Evolutionary conservation across 2,329 filamentous ascomycete species (phyloP).

Genomic region (Plectosphaerella plurivora): DNA sequence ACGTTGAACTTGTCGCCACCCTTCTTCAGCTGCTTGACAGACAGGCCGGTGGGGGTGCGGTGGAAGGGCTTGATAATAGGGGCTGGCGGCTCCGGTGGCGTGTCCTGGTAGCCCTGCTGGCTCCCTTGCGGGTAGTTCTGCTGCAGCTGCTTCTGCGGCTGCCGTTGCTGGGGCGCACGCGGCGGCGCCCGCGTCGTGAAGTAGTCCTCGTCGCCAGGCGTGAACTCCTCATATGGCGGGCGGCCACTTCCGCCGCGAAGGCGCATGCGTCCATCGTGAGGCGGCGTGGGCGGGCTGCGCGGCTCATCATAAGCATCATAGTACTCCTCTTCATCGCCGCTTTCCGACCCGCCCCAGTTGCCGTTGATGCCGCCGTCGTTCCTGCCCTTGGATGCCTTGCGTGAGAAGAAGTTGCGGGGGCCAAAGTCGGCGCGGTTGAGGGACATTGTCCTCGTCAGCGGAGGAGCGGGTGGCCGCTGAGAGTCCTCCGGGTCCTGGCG

Average conservation of each 20-base stretch:
- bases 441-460: constrained; percentile 56
- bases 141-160: constrained; percentile 1
- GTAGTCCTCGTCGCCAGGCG: constrained; percentile 51
- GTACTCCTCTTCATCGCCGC: constrained; percentile 29
- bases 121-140: constrained; percentile 10
- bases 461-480: constrained; percentile 22
- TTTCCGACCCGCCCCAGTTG: constrained; percentile 41
- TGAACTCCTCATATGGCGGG: constrained; percentile 38
- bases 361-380: constrained; percentile 54
- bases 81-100: constrained; percentile 4
- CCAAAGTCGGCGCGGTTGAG: constrained; percentile 51
- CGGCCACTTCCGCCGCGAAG: constrained; percentile 34
- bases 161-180: constrained; percentile 6
- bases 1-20: constrained; percentile 52
- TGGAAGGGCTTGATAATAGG: constrained; percentile 44
- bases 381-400: constrained; percentile 29
- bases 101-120: constrained; percentile 6
- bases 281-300: constrained; percentile 10
- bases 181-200: constrained; percentile 41
- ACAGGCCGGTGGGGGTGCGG: constrained; percentile 66
- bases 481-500: background rate
- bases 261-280: constrained; percentile 11
- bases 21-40: constrained; percentile 55
- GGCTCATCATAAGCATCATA: constrained; percentile 20
- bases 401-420: constrained; percentile 34